Conservation (phyloP, 2,329 filamentous ascomycete species). For the Graphium sp. region DNA sequence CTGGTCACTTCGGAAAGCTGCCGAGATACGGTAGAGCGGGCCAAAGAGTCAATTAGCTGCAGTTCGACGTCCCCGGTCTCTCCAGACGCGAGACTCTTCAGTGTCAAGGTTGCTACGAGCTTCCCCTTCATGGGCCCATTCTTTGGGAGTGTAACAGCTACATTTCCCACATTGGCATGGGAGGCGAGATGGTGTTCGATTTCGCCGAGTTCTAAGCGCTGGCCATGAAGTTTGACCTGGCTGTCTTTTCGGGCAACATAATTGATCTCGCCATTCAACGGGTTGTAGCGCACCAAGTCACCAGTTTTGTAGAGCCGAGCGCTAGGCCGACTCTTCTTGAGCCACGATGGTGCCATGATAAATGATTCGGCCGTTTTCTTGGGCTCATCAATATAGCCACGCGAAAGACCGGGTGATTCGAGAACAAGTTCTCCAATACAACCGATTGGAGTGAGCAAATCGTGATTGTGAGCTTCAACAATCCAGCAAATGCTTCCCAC, state of each 20-base stretch:
- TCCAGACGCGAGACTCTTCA: not conserved
- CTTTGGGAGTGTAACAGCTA: too few relatives aligned
- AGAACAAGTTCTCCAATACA: slow-evolving; percentile 14
- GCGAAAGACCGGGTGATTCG: slow-evolving; percentile 13
- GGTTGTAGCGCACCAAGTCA: slow-evolving; percentile 12
- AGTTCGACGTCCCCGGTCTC: too few relatives aligned
- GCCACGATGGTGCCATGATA: too few relatives aligned
- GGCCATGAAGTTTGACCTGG: slow-evolving; percentile 31
- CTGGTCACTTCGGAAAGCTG: not conserved
- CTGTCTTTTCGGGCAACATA: slow-evolving; percentile 25
- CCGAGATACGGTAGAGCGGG: too few relatives aligned
- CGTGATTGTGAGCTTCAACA: slow-evolving; percentile 6
- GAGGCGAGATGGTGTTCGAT: slow-evolving; percentile 22
- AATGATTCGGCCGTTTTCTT: too few relatives aligned
- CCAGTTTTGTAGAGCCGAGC: slow-evolving; percentile 13
- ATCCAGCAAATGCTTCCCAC: slow-evolving; percentile 5
- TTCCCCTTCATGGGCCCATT: not conserved
- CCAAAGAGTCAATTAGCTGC: too few relatives aligned
- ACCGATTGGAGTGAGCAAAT: slow-evolving; percentile 8
- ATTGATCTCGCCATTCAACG: slow-evolving; percentile 10
- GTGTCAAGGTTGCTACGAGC: not conserved
- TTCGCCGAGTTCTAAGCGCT: slow-evolving; percentile 23
- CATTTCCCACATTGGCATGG: too few relatives aligned
- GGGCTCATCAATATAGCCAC: slow-evolving; percentile 38
- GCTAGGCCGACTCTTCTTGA: too few relatives aligned